phyloP scores from a whole-genome alignment of 2,329 filamentous ascomycete species.

The Colletotrichum shisoi region DNA sequence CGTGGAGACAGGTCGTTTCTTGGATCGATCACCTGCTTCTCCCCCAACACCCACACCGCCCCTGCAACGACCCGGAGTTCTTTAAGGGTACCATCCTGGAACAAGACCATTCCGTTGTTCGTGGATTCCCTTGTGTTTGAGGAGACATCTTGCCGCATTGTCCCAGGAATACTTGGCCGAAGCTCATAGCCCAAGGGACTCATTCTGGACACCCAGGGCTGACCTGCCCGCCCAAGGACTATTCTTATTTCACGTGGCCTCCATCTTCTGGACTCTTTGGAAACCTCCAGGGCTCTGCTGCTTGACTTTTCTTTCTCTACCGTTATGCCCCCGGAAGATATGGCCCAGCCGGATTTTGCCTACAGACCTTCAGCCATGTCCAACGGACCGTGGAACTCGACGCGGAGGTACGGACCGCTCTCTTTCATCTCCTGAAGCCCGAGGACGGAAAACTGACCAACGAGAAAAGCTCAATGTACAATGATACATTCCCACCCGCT shows the following conservation, averaged over 20 bases:
- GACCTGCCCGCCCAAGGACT: conserved; percentile 38
- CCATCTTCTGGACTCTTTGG: conserved; percentile 34
- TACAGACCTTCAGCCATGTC: conserved; percentile 58
- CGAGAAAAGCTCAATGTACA: conserved; percentile 47
- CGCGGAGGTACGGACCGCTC: conserved; percentile 60
- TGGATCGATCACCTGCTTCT: conserved; percentile 40
- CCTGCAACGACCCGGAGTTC: conserved; percentile 38
- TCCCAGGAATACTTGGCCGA: conserved; percentile 40
- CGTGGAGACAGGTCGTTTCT: conserved; percentile 40
- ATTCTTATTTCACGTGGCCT: conserved; percentile 41
- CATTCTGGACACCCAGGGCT: conserved; percentile 38
- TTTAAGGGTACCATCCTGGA: conserved; percentile 38
- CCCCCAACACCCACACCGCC: conserved; percentile 39
- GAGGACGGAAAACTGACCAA: conserved; percentile 37
- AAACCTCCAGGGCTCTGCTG: conserved; percentile 28
- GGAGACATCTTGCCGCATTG: conserved; percentile 37
- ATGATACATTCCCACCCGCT: conserved; percentile 46
- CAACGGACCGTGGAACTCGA: conserved; percentile 59
- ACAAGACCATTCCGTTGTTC: conserved; percentile 39
- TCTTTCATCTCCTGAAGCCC: conserved; percentile 20
- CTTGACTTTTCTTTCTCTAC: conserved; percentile 36
- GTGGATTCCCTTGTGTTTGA: conserved; percentile 41
- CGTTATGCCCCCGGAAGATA: conserved; percentile 52
- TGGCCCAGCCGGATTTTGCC: conserved; percentile 58
- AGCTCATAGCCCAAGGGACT: conserved; percentile 35